Evolutionary conservation across 2,329 filamentous ascomycete species (phyloP).

Genomic region (Botrytis elliptica): DNA sequence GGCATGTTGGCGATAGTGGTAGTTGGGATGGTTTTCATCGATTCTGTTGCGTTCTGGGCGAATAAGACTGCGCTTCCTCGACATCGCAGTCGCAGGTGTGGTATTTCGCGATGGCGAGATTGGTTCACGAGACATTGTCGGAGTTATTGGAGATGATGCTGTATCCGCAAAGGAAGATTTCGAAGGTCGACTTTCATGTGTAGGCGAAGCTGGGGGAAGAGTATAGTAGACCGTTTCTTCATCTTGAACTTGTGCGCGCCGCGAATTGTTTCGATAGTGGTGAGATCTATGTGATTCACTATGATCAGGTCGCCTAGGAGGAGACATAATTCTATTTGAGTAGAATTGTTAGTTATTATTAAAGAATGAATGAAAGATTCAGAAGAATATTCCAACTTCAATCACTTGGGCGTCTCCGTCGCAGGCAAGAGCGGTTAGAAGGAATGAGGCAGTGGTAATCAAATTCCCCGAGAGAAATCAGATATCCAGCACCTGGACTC

Average conservation of each 20-base stretch:
- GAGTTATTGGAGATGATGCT: slow-evolving; percentile 46
- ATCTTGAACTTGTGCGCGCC: slow-evolving; percentile 65
- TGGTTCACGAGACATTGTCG: slow-evolving; percentile 53
- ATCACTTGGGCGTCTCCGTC: background rate
- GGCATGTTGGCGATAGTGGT: slow-evolving; percentile 92
- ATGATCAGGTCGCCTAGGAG: slow-evolving; percentile 50
- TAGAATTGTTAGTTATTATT: background rate
- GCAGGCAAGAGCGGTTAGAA: background rate
- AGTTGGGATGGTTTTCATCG: slow-evolving; percentile 86
- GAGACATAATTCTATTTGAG: slow-evolving; percentile 51
- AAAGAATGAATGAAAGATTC: slow-evolving; percentile 9
- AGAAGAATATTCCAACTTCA: slow-evolving; percentile 18
- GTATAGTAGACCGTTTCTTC: slow-evolving; percentile 58
- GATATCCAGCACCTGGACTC: background rate
- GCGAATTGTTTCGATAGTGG: slow-evolving; percentile 67
- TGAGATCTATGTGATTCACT: slow-evolving; percentile 55
- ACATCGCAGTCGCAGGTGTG: slow-evolving; percentile 42
- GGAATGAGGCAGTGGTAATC: slow-evolving; percentile 11
- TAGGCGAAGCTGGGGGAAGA: slow-evolving; percentile 28
- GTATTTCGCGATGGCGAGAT: slow-evolving; percentile 30
- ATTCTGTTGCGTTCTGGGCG: slow-evolving; percentile 85
- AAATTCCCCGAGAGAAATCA: background rate
- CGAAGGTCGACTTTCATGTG: slow-evolving; percentile 55
- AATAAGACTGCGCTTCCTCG: slow-evolving; percentile 83
- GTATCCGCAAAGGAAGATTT: slow-evolving; percentile 59